Evolutionary conservation across 73 alveolate genomes (phyloP).

Genomic region (Tetrahymena borealis): DNA sequence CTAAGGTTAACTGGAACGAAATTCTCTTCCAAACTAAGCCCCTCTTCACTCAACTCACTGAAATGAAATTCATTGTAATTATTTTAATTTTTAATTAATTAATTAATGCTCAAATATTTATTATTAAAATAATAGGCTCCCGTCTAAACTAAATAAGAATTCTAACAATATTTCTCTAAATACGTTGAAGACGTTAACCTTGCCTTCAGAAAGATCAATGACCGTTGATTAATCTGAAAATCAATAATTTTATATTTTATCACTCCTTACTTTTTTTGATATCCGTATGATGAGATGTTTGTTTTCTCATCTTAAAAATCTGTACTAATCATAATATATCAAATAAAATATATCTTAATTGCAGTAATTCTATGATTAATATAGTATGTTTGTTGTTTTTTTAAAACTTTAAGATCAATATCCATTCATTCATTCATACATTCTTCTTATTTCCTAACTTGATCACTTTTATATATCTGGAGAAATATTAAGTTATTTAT

Average conservation of each 20-base stretch:
- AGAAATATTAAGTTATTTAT: too few species aligned
- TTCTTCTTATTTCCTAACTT: too few species aligned
- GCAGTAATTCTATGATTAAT: neutral
- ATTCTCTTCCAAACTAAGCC: constrained; percentile 55
- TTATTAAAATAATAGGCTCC: constrained; percentile 44
- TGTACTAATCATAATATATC: neutral
- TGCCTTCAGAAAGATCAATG: constrained; percentile 70
- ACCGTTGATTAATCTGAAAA: constrained; percentile 3
- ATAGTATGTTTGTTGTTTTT: neutral
- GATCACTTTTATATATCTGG: too few species aligned
- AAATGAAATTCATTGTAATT: constrained; percentile 65
- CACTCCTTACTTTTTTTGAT: neutral
- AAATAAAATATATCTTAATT: neutral
- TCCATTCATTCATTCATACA: too few species aligned
- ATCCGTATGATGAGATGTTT: neutral
- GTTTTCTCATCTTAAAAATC: too few species aligned
- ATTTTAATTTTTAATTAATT: neutral
- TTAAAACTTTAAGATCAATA: too few species aligned
- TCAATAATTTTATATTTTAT: neutral
- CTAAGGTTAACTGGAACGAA: constrained; percentile 69
- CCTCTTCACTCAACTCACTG: constrained; percentile 54
- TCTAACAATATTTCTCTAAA: constrained; percentile 49
- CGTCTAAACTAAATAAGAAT: constrained; percentile 46
- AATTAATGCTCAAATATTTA: neutral
- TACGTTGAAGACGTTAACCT: constrained; percentile 62